Percentiles rank a stretch among this genome's conserved stretches.
Evolutionary conservation across 306 rosid species (phyloP).

Genomic region (Heteromeles arbutifolia): DNA sequence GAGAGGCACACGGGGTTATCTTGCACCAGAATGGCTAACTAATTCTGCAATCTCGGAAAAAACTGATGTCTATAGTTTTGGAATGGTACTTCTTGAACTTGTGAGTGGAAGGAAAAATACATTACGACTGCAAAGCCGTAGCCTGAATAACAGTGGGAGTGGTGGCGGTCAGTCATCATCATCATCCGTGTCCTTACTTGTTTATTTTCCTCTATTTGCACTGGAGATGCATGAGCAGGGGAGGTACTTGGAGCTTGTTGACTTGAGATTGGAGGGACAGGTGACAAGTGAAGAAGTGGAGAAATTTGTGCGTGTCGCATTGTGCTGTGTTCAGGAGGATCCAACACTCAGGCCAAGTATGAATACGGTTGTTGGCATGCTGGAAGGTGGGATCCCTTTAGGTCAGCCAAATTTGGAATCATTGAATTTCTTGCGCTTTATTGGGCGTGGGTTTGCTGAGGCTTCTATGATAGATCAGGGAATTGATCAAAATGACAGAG

Average conservation of each 20-base stretch:
- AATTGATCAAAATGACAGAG: conserved; percentile 19
- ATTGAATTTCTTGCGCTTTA: conserved; percentile 69
- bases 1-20: conserved; percentile 94
- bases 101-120: conserved; percentile 75
- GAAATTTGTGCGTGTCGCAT: conserved; percentile 61
- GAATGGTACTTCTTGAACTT: conserved; percentile 88
- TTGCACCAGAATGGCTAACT: conserved; percentile 96
- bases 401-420: conserved; percentile 65
- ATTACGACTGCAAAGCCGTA: conserved; percentile 50
- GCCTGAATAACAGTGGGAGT: conserved; percentile 46
- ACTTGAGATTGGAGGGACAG: conserved; percentile 62
- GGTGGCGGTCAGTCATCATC: conserved; percentile 44
- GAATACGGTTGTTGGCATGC: conserved; percentile 65
- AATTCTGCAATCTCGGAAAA: conserved; percentile 78
- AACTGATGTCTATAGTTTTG: conserved; percentile 83
- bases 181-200: conserved; percentile 42
- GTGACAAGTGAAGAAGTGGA: conserved; percentile 58
- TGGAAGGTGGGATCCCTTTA: conserved; percentile 70
- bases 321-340: conserved; percentile 89
- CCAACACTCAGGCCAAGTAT: conserved; percentile 77
- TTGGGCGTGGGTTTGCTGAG: conserved; percentile 72
- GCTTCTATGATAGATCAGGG: conserved; percentile 60
- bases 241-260: conserved; percentile 69
- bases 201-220: conserved; percentile 76
- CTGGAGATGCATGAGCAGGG: conserved; percentile 84